These are phyloP conservation scores for Neocucurbitaria cava DNA, from an alignment of 2,329 filamentous ascomycete species.

Conservation along the genomic window DNA sequence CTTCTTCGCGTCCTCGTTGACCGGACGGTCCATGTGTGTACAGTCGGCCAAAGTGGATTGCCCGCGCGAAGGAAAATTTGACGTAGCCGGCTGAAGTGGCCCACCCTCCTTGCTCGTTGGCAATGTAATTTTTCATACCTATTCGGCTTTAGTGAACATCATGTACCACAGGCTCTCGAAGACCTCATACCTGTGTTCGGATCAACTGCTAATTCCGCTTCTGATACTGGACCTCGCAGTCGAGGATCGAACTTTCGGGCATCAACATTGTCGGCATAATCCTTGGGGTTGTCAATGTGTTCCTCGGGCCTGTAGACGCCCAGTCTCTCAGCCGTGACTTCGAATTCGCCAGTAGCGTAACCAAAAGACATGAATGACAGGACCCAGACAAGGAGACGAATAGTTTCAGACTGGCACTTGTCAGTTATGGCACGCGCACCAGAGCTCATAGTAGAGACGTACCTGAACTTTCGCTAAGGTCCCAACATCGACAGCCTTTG, in stretches of 20 bases:
- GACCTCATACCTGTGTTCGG: conserved; percentile 41
- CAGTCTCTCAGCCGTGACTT: conserved; percentile 61
- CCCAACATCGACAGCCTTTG: conserved; percentile 62
- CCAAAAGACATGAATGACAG: conserved; percentile 64
- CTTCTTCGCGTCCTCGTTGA: conserved; percentile 51
- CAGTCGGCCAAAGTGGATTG: conserved; percentile 57
- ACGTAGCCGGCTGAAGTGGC: conserved; percentile 89
- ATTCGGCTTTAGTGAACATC: neutral
- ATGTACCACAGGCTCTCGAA: neutral
- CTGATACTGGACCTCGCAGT: conserved; percentile 76
- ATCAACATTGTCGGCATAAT: conserved; percentile 71
- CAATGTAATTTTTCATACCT: conserved; percentile 99
- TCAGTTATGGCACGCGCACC: conserved; percentile 20
- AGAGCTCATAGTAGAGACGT: conserved; percentile 5
- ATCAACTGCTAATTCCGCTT: conserved; percentile 56
- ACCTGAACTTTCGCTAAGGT: conserved; percentile 60
- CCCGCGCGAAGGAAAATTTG: conserved; percentile 55
- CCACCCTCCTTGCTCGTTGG: conserved; percentile 86
- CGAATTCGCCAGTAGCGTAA: conserved; percentile 64
- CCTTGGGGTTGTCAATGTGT: conserved; percentile 54
- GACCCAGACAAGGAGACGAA: conserved; percentile 62
- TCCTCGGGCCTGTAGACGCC: conserved; percentile 59
- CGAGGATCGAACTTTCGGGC: conserved; percentile 82
- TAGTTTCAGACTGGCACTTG: conserved; percentile 53
- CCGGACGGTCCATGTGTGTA: conserved; percentile 54